A percentile compares a stretch with the other conserved stretches of the same genome.
phyloP scores from a whole-genome alignment of 116 monocot species.

The Dioscorea cayenensis region DNA sequence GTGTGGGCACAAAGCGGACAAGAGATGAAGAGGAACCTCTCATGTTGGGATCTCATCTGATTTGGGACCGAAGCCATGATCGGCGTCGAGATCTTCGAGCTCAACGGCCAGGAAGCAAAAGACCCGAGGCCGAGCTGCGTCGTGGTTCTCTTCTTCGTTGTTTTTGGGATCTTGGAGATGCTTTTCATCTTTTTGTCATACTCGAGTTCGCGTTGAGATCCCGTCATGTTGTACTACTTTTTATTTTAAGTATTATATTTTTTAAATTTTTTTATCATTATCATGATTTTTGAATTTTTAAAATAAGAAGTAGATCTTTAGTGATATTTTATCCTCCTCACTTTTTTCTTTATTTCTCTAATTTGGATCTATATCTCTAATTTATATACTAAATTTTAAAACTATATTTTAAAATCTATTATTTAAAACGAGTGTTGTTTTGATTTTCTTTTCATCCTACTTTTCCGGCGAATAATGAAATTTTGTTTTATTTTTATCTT shows the following conservation, averaged over 20 bases:
- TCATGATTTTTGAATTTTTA: no score
- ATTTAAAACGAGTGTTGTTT: no score
- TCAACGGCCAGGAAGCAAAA: constrained; percentile 55
- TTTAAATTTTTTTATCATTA: no score
- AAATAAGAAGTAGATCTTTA: no score
- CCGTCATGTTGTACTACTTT: constrained; percentile 40
- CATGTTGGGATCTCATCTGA: constrained; percentile 75
- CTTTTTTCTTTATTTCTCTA: no score
- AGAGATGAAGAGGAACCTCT: constrained; percentile 60
- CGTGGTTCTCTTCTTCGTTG: constrained; percentile 55
- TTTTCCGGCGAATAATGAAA: no score
- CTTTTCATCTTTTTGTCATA: constrained; percentile 66
- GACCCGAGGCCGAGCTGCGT: constrained; percentile 42
- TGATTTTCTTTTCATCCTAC: no score
- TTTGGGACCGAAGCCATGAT: constrained; percentile 76
- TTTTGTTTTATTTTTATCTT: no score
- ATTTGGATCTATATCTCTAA: no score
- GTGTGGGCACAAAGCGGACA: constrained; percentile 30
- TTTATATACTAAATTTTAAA: no score
- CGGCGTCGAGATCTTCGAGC: constrained; percentile 65
- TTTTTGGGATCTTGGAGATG: constrained; percentile 59
- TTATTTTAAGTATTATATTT: background rate
- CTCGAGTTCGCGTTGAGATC: constrained; percentile 71
- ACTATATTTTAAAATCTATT: no score
- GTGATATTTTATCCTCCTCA: no score